Base-by-base conservation (phyloP, 2,329 filamentous ascomycete species). In the Aspergillus eucalypticola region DNA sequence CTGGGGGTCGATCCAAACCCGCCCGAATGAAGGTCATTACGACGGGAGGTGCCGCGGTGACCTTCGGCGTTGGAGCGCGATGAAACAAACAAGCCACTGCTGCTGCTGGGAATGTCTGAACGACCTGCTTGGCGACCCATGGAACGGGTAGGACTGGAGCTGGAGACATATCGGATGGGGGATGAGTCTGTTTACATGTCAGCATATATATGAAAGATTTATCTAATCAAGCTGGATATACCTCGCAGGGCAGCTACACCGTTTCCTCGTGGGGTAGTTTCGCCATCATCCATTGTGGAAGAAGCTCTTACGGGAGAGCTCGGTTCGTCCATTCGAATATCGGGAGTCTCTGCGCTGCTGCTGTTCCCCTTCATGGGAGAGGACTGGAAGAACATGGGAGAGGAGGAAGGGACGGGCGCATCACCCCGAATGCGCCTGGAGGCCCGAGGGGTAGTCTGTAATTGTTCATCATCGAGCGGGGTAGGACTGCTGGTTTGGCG, bases 11-110 rank as follows among this genome's bases (percentile, higher is more conserved):
- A 75, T 25, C 83, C 81, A 62, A 89, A 83, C 17, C 88, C 83
- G 71, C 96, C 91, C 0, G 92, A 94, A 72, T 96, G 87, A 69
- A 98, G 91, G 72, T 97, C 94, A 69, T 91, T 91, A 70, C 94
- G 88, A 71, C 90, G 86, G 54, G 88, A 86, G 27, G 83, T 83
- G 46, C 77, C 65, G 6, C 79, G 76, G 60, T 81, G 80, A n/a
- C 80, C 78, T n/a, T 78, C 78, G 23, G 81, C 78, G 35, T 76
- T 77, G 48, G 84, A 81, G 53, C 84, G 73, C 46, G 83, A 80
- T 60, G 88, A 84, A 68, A 97, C 89, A 72, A 98, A 98, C 29
- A 98, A 83, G 5, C 88, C 90, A 71, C 92, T 96, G 79, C 89
- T 92, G 72, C 92, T 91, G 75, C 90, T 96, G 67, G 86, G 86